These are phyloP conservation scores for Serendipita sp. DNA, from an alignment of 768 basidiomycete genomes.

Conservation along the genomic window DNA sequence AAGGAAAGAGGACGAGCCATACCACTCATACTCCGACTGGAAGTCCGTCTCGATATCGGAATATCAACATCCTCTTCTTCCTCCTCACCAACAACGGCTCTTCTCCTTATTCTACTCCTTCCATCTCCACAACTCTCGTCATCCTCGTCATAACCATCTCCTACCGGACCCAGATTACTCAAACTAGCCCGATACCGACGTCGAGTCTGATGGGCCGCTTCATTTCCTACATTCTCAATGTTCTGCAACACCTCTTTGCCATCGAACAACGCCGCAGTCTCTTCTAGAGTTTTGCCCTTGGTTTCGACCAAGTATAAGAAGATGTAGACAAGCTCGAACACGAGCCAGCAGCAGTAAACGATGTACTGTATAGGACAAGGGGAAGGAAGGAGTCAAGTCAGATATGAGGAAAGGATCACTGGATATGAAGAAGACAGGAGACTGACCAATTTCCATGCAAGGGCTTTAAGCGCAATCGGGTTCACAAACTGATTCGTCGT, in stretches of 20 bases:
- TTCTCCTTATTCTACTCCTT: too few species aligned
- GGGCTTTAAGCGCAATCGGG: conserved; percentile 45
- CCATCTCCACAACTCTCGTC: too few species aligned
- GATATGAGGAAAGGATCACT: not conserved
- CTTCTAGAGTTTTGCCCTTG: conserved; percentile 50
- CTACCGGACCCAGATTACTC: not conserved
- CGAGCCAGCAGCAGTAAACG: conserved; percentile 47
- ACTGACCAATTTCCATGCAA: conserved; percentile 29
- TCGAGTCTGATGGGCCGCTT: conserved; percentile 25
- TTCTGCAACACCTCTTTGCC: conserved; percentile 34
- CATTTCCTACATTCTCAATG: conserved; percentile 33
- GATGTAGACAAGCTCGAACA: conserved; percentile 44
- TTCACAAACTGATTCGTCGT: conserved; percentile 73
- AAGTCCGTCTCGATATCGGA: too few species aligned
- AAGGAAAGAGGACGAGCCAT: too few species aligned
- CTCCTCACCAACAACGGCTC: too few species aligned
- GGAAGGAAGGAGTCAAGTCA: not conserved
- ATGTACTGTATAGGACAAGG: conserved; percentile 25
- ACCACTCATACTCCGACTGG: too few species aligned
- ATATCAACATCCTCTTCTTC: too few species aligned
- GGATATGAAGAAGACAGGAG: not conserved
- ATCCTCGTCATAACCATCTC: not conserved
- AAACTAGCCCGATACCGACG: not conserved
- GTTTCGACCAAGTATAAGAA: conserved; percentile 44
- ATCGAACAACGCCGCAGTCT: conserved; percentile 58